Percentiles rank a stretch among this genome's conserved stretches.
Conservation (phyloP, 2,329 filamentous ascomycete genomes). For the Incumbomyces delicatus region DNA sequence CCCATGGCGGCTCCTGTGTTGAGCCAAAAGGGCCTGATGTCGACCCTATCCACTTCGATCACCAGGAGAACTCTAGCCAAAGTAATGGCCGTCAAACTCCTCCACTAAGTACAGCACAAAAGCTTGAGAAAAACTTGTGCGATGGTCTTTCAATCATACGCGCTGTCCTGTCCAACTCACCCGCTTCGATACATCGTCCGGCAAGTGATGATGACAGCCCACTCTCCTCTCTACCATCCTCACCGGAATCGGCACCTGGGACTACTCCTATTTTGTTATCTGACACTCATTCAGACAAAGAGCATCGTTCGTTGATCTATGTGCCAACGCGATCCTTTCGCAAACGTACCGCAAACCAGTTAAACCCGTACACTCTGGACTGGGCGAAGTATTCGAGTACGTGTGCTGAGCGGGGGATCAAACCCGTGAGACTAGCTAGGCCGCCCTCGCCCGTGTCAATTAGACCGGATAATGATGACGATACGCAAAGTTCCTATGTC, state of each 20-base stretch:
- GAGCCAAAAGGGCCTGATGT: too few species aligned
- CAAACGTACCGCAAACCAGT: slow-evolving; percentile 38
- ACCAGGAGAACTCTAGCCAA: too few species aligned
- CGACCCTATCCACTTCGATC: too few species aligned
- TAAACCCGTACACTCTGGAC: slow-evolving; percentile 40
- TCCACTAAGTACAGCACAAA: not conserved
- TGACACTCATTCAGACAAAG: too few species aligned
- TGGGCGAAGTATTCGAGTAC: slow-evolving; percentile 34
- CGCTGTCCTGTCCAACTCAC: not conserved
- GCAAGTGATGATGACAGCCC: slow-evolving; percentile 3
- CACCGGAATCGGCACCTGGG: slow-evolving; percentile 3
- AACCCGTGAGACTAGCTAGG: slow-evolving; percentile 28
- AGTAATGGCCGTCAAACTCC: too few species aligned
- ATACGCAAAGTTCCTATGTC: slow-evolving; percentile 18
- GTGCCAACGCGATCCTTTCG: slow-evolving; percentile 23
- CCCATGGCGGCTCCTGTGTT: too few species aligned
- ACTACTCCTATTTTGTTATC: too few species aligned
- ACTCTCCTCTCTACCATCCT: slow-evolving; percentile 18
- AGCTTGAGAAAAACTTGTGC: not conserved
- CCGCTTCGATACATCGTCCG: not conserved
- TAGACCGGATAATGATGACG: slow-evolving; percentile 3
- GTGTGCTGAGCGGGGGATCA: slow-evolving; percentile 33
- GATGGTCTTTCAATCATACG: slow-evolving; percentile 2
- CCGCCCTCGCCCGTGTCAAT: slow-evolving; percentile 7
- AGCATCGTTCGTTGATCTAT: not conserved